These are phyloP conservation scores for Colletotrichum australisinense DNA, from an alignment of 2,329 filamentous ascomycete species.

Conservation along the genomic window DNA sequence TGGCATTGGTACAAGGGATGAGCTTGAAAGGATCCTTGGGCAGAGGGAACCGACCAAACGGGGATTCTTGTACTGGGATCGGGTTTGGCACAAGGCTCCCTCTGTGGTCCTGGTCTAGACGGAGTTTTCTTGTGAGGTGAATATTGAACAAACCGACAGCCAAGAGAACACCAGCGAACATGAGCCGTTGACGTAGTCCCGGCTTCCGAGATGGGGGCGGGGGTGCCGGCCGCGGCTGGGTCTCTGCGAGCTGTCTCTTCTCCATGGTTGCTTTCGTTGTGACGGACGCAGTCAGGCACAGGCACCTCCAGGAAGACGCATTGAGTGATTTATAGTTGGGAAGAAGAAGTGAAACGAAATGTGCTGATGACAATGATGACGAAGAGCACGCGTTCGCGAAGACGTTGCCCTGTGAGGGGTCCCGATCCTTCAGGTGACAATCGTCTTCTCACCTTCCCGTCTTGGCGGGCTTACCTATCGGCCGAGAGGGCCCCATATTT, in stretches of 20 bases:
- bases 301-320: background rate
- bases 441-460: background rate
- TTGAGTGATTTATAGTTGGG: background rate
- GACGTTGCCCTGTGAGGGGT: constrained; percentile 13
- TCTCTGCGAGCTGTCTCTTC: background rate
- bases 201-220: too few species aligned
- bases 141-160: constrained; percentile 6
- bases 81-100: background rate
- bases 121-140: background rate
- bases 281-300: background rate
- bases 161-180: background rate
- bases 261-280: constrained; percentile 1
- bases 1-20: constrained; percentile 57
- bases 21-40: constrained; percentile 58
- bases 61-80: background rate
- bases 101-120: background rate
- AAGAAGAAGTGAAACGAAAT: background rate
- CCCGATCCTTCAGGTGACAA: background rate
- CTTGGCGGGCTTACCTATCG: background rate
- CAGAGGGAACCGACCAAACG: constrained; percentile 51
- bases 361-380: background rate
- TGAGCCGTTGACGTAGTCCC: background rate
- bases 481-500: background rate
- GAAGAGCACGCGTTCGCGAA: background rate
- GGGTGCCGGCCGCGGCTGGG: background rate